phyloP scores from a whole-genome alignment of 192 early-diverging fungal species.

The Entomortierella chlamydospora region DNA sequence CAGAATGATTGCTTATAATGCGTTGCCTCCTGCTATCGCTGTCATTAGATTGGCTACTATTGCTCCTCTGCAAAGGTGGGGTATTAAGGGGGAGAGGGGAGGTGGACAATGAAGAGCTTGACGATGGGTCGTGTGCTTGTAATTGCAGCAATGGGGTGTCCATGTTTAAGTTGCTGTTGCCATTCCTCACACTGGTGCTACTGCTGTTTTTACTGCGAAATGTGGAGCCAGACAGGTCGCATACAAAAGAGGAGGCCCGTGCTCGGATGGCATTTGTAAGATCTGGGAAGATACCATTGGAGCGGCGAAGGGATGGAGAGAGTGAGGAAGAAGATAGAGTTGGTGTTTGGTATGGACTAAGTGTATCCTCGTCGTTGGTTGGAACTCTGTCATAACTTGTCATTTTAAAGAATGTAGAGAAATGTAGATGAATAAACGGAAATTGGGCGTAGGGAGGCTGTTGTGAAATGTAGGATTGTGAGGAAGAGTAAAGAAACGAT shows the following conservation, averaged over 20 bases:
- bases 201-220: background rate
- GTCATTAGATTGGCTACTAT: background rate
- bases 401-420: background rate
- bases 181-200: background rate
- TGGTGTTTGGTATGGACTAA: background rate
- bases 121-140: too few species aligned
- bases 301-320: constrained; percentile 1
- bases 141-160: background rate
- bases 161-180: background rate
- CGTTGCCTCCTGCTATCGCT: background rate
- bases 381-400: constrained; percentile 8
- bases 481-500: too few species aligned
- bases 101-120: background rate
- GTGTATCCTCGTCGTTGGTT: constrained; percentile 2
- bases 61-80: background rate
- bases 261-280: constrained; percentile 15
- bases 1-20: background rate
- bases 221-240: background rate
- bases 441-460: background rate
- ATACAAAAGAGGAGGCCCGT: constrained; percentile 13
- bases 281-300: constrained; percentile 1
- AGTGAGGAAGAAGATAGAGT: background rate
- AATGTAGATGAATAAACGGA: background rate
- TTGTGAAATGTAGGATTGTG: background rate
- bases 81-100: constrained; percentile 1